phyloP scores from a whole-genome alignment of 1,139 yeast species.

The Taiozyma sp. region DNA sequence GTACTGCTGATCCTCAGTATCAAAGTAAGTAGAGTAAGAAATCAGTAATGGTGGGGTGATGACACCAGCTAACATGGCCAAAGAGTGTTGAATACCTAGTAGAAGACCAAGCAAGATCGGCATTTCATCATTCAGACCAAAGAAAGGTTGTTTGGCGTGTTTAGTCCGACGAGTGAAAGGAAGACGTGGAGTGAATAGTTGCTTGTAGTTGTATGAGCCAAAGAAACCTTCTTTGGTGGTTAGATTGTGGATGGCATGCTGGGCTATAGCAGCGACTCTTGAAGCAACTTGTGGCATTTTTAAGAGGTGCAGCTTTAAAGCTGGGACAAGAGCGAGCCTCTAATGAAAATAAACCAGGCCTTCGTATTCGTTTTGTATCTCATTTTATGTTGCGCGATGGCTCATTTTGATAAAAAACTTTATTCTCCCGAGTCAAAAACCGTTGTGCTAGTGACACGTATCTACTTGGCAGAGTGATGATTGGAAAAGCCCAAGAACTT shows the following conservation, averaged over 20 bases:
- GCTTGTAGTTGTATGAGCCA: constrained; percentile 79
- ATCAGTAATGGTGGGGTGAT: constrained; percentile 78
- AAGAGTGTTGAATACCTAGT: constrained; percentile 79
- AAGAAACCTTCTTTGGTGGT: constrained; percentile 71
- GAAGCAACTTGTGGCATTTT: not conserved
- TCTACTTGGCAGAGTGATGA: not conserved
- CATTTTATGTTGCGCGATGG: not conserved
- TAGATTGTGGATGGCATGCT: constrained; percentile 29
- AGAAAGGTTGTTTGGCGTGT: constrained; percentile 56
- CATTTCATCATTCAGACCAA: constrained; percentile 71
- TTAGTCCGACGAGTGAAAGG: constrained; percentile 42
- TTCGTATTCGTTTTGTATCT: not conserved
- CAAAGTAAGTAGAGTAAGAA: constrained; percentile 53
- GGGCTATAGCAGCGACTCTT: not conserved
- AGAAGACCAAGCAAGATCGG: constrained; percentile 70
- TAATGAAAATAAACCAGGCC: not conserved
- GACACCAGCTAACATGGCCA: constrained; percentile 89
- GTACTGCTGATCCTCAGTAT: constrained; percentile 48
- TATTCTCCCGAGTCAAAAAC: not conserved
- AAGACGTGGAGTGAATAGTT: constrained; percentile 68
- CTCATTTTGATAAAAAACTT: not conserved
- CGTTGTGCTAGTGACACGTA: not conserved
- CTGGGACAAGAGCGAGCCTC: not conserved
- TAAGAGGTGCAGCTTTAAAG: not conserved
- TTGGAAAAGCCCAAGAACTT: too few species aligned